phyloP scores from a whole-genome alignment of 2,329 filamentous ascomycete genomes.

The Fusarium nelsonii region DNA sequence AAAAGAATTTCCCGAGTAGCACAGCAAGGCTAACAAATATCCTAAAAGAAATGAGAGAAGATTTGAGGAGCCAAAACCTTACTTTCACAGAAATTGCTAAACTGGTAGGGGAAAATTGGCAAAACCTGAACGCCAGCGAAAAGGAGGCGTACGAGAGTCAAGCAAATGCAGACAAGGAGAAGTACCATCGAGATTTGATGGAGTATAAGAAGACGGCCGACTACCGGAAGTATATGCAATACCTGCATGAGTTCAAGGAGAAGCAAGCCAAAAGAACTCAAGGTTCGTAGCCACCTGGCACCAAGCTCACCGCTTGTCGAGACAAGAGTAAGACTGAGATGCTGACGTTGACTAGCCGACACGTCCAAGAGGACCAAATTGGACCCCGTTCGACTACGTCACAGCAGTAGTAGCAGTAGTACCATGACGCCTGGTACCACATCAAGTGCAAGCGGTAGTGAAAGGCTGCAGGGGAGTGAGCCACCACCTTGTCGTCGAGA shows the following conservation, averaged over 20 bases:
- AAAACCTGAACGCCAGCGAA: constrained; percentile 73
- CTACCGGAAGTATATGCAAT: constrained; percentile 76
- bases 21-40: constrained; percentile 3
- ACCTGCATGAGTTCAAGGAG: constrained; percentile 82
- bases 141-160: constrained; percentile 80
- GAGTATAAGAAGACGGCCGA: constrained; percentile 83
- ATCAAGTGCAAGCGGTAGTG: constrained; percentile 60
- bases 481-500: constrained; percentile 61
- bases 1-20: background rate
- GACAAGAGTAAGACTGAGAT: constrained; percentile 14
- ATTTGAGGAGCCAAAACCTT: constrained; percentile 79
- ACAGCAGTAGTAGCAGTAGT: constrained; percentile 56
- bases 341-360: constrained; percentile 50
- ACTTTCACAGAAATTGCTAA: constrained; percentile 89
- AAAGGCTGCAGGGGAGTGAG: constrained; percentile 63
- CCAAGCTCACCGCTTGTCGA: background rate
- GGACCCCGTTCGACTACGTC: constrained; percentile 54
- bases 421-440: constrained; percentile 53
- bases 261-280: constrained; percentile 72
- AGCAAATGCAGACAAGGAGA: constrained; percentile 80
- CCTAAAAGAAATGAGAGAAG: constrained; percentile 76
- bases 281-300: constrained; percentile 57
- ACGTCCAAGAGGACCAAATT: constrained; percentile 62
- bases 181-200: constrained; percentile 77
- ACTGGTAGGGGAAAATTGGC: constrained; percentile 85